Evolutionary conservation across 2,329 filamentous ascomycete species (phyloP).

Genomic region (Hirsutella thompsonii): DNA sequence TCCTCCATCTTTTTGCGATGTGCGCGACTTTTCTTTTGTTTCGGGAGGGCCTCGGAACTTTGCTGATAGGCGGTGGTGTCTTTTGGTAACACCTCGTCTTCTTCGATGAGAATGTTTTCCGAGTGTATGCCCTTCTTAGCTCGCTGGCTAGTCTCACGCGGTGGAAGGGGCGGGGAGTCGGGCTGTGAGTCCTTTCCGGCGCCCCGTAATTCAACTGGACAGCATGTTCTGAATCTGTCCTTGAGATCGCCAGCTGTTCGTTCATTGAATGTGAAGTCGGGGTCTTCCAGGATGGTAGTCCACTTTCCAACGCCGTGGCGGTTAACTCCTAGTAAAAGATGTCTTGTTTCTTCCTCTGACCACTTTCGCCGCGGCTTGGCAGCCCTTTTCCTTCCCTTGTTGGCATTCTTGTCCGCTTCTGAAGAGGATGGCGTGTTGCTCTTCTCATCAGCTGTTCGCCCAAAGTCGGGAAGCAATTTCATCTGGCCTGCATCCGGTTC

Average conservation of each 20-base stretch:
- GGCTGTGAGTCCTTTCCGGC: slow-evolving; percentile 18
- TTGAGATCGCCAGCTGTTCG: slow-evolving; percentile 51
- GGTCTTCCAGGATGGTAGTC: slow-evolving; percentile 50
- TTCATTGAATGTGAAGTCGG: slow-evolving; percentile 46
- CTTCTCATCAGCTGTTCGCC: slow-evolving; percentile 17
- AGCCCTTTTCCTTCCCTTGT: slow-evolving; percentile 37
- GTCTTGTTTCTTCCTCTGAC: slow-evolving; percentile 52
- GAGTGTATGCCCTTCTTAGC: slow-evolving; percentile 35
- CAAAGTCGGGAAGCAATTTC: slow-evolving; percentile 29
- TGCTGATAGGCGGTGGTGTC: slow-evolving; percentile 12
- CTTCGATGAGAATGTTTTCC: slow-evolving; percentile 43
- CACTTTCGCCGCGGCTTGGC: slow-evolving; percentile 48
- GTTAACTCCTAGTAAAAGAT: slow-evolving; percentile 46
- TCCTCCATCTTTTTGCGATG: slow-evolving; percentile 44
- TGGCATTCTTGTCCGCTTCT: slow-evolving; percentile 16
- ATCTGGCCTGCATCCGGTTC: slow-evolving; percentile 29
- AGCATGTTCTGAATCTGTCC: slow-evolving; percentile 54
- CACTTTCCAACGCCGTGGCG: slow-evolving; percentile 53
- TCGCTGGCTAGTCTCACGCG: slow-evolving; percentile 20
- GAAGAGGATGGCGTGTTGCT: slow-evolving; percentile 10
- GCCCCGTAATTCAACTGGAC: slow-evolving; percentile 44
- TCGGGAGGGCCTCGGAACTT: slow-evolving; percentile 22
- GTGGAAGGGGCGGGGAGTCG: slow-evolving; percentile 9
- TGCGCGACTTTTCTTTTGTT: slow-evolving; percentile 36
- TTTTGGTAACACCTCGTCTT: slow-evolving; percentile 16